Percentiles rank a stretch among this genome's conserved stretches.
phyloP scores from a whole-genome alignment of 176 grass and related monocot genomes.

The Raddia guianensis region DNA sequence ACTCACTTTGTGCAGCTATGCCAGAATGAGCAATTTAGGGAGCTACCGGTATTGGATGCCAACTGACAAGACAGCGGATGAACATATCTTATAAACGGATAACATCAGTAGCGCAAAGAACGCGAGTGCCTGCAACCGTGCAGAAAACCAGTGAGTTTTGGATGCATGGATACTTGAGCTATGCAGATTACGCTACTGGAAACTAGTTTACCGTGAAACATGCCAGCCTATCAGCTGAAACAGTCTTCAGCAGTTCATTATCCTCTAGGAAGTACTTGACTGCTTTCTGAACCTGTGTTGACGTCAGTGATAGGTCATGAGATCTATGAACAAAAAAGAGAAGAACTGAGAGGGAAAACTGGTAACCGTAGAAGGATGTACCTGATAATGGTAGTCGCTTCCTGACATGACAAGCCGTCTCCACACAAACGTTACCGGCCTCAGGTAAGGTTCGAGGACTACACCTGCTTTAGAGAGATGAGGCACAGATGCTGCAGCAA shows the following conservation, averaged over 20 bases:
- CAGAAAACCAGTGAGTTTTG: not conserved
- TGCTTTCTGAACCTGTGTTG: constrained; percentile 38
- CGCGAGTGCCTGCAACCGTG: constrained; percentile 10
- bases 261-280: not conserved
- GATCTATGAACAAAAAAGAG: too few species aligned
- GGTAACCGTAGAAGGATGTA: not conserved
- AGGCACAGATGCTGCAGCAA: constrained; percentile 22
- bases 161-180: not conserved
- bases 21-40: not conserved
- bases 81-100: constrained; percentile 16
- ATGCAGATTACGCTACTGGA: too few species aligned
- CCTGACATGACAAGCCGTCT: not conserved
- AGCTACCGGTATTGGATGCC: not conserved
- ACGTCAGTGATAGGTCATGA: not conserved
- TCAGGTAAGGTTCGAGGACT: constrained; percentile 13
- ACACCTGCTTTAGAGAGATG: constrained; percentile 4
- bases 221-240: not conserved
- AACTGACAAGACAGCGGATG: constrained; percentile 8
- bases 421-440: constrained; percentile 6
- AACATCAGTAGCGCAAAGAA: constrained; percentile 16
- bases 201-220: constrained; percentile 35
- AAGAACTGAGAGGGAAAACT: not conserved
- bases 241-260: not conserved
- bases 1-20: not conserved
- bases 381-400: constrained; percentile 25